These are phyloP conservation scores for Reutealis trisperma DNA, from an alignment of 345 rosid species.

Conservation along the genomic window DNA sequence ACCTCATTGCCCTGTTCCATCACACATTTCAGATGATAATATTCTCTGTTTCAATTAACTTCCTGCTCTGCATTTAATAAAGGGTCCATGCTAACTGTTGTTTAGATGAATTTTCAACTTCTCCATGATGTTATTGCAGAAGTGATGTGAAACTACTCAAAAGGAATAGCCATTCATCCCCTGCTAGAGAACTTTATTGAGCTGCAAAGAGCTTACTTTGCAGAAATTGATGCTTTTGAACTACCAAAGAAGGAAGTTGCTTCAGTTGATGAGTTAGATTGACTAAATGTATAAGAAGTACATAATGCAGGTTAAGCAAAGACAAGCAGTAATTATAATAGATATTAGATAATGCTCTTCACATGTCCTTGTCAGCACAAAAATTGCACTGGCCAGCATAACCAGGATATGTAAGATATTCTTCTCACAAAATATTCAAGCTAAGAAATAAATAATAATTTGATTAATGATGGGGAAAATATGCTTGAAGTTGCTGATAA, in stretches of 20 bases:
- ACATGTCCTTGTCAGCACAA: neutral
- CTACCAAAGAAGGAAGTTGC: conserved; percentile 63
- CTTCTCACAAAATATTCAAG: neutral
- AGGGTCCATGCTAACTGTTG: neutral
- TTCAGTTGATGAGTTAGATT: conserved; percentile 48
- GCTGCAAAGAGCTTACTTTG: conserved; percentile 70
- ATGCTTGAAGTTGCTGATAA: neutral
- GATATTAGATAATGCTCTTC: neutral
- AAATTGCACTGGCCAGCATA: neutral
- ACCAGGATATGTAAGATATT: neutral
- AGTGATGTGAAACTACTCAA: conserved; percentile 24
- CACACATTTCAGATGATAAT: neutral
- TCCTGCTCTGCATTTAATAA: neutral
- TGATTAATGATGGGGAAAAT: neutral
- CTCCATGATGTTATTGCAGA: conserved; percentile 37
- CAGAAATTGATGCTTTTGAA: conserved; percentile 73
- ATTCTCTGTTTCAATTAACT: neutral
- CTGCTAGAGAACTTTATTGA: conserved; percentile 53
- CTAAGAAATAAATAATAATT: neutral
- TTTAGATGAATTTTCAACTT: neutral
- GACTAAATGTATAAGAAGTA: conserved; percentile 16
- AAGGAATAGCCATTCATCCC: no score
- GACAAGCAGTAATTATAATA: neutral
- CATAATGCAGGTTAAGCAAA: neutral
- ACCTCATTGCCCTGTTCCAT: conserved; percentile 6